Percentiles rank a stretch among this genome's conserved stretches.
These are phyloP conservation scores for Auricularia sp. DNA, from an alignment of 768 basidiomycete species.

Conservation along the genomic window DNA sequence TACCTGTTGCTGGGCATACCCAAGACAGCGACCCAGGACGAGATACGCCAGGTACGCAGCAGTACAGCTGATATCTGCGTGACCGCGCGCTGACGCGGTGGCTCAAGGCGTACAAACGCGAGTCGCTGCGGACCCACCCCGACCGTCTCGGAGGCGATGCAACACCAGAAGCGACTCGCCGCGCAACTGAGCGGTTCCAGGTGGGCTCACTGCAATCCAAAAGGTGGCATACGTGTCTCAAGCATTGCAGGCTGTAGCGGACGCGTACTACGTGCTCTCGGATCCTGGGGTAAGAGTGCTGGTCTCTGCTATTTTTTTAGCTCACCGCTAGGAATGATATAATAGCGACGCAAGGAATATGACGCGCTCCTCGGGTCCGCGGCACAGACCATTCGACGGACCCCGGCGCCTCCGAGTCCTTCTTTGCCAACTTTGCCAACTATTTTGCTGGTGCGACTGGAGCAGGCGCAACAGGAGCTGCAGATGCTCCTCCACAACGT, in stretches of 20 bases:
- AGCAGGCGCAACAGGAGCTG: conserved; percentile 18
- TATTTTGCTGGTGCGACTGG: conserved; percentile 47
- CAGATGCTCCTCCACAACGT: conserved; percentile 11
- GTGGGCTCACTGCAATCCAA: conserved; percentile 24
- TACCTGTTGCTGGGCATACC: conserved; percentile 51
- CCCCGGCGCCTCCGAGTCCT: conserved; percentile 57
- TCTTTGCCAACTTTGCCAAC: conserved; percentile 66
- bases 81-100: neutral
- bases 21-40: conserved; percentile 52
- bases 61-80: neutral
- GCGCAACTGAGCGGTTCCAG: conserved; percentile 79
- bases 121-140: conserved; percentile 80
- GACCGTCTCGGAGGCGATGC: conserved; percentile 62
- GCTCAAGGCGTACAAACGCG: conserved; percentile 58
- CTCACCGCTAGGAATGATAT: no score
- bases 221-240: conserved; percentile 1
- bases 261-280: conserved; percentile 89
- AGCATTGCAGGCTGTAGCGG: conserved; percentile 60
- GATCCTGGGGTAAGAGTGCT: conserved; percentile 37
- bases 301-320: conserved; percentile 13
- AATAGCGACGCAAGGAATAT: conserved; percentile 53
- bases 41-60: conserved; percentile 37
- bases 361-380: conserved; percentile 55
- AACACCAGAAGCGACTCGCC: conserved; percentile 55
- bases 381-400: conserved; percentile 45